Evolutionary conservation across 106 monocot genomes (phyloP).

Genomic region (Acanthochlamys bracteata): DNA sequence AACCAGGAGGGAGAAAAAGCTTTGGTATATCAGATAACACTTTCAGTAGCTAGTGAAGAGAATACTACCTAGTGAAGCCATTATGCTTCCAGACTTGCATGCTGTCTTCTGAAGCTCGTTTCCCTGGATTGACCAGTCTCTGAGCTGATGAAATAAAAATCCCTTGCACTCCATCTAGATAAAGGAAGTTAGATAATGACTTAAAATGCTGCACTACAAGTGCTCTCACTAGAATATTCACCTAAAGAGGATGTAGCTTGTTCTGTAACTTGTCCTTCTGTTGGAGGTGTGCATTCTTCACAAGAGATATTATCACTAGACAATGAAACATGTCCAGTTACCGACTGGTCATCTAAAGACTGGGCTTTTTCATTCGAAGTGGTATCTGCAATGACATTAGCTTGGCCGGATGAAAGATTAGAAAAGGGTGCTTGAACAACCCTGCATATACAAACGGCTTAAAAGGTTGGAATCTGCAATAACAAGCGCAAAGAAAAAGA

Average conservation of each 20-base stretch:
- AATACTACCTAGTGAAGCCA: slow-evolving; percentile 84
- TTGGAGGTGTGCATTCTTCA: slow-evolving; percentile 9
- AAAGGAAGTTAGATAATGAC: slow-evolving; percentile 4
- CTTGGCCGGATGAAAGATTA: slow-evolving; percentile 21
- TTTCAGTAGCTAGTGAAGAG: no score
- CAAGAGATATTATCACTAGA: not conserved
- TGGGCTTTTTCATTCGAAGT: slow-evolving; percentile 1
- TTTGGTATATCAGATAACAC: no score
- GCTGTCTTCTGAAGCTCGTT: slow-evolving; percentile 33
- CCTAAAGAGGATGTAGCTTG: slow-evolving; percentile 22
- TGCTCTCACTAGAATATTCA: not conserved
- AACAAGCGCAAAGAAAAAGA: no score
- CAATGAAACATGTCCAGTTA: not conserved
- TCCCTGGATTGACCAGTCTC: slow-evolving; percentile 46
- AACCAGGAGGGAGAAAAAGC: not conserved
- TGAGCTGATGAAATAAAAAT: slow-evolving; percentile 9
- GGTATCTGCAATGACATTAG: slow-evolving; percentile 1
- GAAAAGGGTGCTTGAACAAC: slow-evolving; percentile 50
- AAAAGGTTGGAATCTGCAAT: no score
- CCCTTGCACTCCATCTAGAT: slow-evolving; percentile 13
- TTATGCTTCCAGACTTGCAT: slow-evolving; percentile 57
- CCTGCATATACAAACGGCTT: slow-evolving; percentile 21
- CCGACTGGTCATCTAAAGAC: slow-evolving; percentile 10
- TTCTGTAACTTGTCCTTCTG: slow-evolving; percentile 12
- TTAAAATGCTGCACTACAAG: no score